These are phyloP conservation scores for Rhododendron ferrugineum DNA, from an alignment of 148 eudicot species.

Conservation along the genomic window DNA sequence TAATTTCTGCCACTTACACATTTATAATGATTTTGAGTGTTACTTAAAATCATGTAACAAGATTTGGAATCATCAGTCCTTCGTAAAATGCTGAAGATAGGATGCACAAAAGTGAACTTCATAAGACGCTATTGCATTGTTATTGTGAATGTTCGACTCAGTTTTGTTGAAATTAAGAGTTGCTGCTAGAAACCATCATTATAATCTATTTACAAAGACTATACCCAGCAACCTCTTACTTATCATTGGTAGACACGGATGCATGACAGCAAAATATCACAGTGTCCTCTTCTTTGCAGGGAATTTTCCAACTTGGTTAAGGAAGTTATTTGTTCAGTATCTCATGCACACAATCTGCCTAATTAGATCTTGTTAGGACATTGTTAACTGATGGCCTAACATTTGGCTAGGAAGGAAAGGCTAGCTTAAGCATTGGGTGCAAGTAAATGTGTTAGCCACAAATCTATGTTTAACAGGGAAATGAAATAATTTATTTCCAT, in stretches of 20 bases:
- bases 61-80: not conserved
- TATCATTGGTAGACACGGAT: not conserved
- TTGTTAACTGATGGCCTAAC: not conserved
- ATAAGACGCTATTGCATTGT: not conserved
- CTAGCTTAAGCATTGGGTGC: not conserved
- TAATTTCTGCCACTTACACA: not conserved
- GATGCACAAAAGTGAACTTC: not conserved
- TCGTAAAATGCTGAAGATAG: not conserved
- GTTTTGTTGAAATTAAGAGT: not conserved
- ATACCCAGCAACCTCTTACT: not conserved
- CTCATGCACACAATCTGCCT: not conserved
- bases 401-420: not conserved
- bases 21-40: not conserved
- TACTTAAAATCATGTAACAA: not conserved
- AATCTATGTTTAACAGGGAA: conserved; percentile 1
- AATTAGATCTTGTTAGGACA: not conserved
- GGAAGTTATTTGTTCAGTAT: not conserved
- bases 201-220: not conserved
- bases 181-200: not conserved
- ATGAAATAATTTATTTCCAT: not conserved
- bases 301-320: not conserved
- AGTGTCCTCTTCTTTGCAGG: not conserved
- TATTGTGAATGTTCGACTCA: not conserved
- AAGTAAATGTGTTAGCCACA: not conserved
- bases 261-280: not conserved